phyloP scores from a whole-genome alignment of 148 eudicot genomes.

The Suaeda aralocaspica region DNA sequence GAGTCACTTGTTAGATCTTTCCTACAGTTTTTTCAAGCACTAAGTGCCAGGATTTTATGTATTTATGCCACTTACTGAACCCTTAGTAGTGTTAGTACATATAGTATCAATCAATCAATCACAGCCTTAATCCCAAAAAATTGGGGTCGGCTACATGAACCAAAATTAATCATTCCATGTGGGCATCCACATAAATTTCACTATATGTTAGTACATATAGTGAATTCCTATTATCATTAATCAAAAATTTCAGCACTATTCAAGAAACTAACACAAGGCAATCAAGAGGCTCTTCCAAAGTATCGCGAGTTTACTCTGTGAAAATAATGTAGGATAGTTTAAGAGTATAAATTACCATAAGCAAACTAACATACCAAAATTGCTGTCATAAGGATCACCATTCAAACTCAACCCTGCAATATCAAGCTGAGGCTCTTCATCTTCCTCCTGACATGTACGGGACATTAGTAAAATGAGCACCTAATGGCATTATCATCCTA shows the following conservation, averaged over 20 bases:
- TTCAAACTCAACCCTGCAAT: constrained; percentile 68
- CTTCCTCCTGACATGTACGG: constrained; percentile 64
- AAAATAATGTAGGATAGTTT: background rate
- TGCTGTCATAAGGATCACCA: constrained; percentile 43
- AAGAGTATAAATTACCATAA: background rate
- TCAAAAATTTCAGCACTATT: background rate
- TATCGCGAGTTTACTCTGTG: background rate
- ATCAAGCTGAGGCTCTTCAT: constrained; percentile 77
- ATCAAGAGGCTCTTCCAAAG: constrained; percentile 4
- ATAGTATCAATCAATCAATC: too few species aligned
- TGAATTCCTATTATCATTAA: too few species aligned
- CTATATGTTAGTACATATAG: too few species aligned
- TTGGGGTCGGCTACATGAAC: too few species aligned
- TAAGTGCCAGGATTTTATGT: too few species aligned
- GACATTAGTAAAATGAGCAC: background rate
- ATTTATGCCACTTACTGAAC: too few species aligned
- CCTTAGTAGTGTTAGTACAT: too few species aligned
- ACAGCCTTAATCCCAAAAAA: too few species aligned
- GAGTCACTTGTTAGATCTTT: too few species aligned
- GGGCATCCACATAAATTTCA: too few species aligned
- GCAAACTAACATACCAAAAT: constrained; percentile 44
- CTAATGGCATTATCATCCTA: constrained; percentile 12
- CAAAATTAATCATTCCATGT: too few species aligned
- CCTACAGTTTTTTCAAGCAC: too few species aligned
- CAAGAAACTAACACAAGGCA: background rate